Base-by-base conservation (phyloP, 352 stramenopile genomes). In the Globisporangium takayamanum region DNA sequence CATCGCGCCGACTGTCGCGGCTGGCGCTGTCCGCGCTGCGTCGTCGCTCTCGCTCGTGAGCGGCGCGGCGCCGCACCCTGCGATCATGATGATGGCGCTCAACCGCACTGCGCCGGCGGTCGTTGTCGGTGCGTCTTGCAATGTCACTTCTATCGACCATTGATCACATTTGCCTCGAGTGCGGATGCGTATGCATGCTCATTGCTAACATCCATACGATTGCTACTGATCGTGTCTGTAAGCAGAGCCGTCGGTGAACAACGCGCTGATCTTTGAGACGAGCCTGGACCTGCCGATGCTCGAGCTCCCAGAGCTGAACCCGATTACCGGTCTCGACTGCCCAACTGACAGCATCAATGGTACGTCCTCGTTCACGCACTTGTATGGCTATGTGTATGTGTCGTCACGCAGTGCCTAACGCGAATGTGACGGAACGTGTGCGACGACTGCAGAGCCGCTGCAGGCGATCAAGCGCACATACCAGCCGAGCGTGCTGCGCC, bases 401-500 rank as follows among this genome's bases (percentile, higher is more conserved):
- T 6, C 10, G 5, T 39, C 33, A 3, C 6, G 41, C 14, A 20
- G 8, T 26, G 33, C 2, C 15, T 46, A 48, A 16, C 5, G 36
- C 20, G 6, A 22, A 18, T 39, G 8, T 45, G 18, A 20, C 50
- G 33, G n/a, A 11, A 25, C 16, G 33, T 36, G 12, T 58, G 42
- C n/a, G 15, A 7, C 12, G 15, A 22, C 30, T 20, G 20, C 53
- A 89, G 81, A 88, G 61, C 80, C 84, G 1, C 64, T 92, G 56
- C 72, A 80, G 56, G 84, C 82, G 28, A 74, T 94, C 44, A 94
- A 94, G 74, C 80, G 84, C 50, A 94, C 84, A 57, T 94, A 92
- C 68, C 84, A 94, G 68, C 84, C 84, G 46, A 94, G 84, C 59
- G 82, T 92, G 39, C 64, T 94, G 67, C 84, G 84, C 44, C 84